Evolutionary conservation across 2,329 filamentous ascomycete genomes (phyloP).

Genomic region (Aspergillus viridinutans): DNA sequence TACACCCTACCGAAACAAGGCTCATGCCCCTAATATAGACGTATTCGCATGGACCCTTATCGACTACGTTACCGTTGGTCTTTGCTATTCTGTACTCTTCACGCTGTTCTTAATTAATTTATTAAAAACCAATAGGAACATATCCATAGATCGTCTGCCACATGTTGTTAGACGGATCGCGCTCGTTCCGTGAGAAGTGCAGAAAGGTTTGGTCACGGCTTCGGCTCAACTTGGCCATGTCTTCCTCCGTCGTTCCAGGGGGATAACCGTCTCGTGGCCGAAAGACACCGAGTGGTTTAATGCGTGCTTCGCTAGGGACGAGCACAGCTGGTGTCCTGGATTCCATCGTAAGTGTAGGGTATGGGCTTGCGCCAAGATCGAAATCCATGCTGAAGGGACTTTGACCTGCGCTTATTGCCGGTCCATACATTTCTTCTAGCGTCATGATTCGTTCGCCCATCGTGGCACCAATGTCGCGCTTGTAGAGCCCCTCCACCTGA

Average conservation of each 20-base stretch:
- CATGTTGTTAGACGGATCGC: constrained; percentile 7
- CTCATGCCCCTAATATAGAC: too few relatives aligned
- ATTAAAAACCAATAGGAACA: constrained; percentile 13
- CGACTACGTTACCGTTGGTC: too few relatives aligned
- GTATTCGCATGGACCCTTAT: too few relatives aligned
- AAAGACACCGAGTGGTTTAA: constrained; percentile 23
- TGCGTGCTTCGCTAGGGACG: constrained; percentile 19
- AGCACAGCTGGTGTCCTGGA: not conserved
- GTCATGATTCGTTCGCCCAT: constrained; percentile 23
- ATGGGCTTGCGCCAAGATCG: not conserved
- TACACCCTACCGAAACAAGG: too few relatives aligned
- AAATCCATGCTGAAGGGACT: not conserved
- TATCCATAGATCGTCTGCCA: constrained; percentile 22
- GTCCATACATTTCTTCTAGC: constrained; percentile 26
- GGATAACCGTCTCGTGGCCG: constrained; percentile 6
- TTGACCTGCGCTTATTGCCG: not conserved
- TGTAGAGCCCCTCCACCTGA: constrained; percentile 26
- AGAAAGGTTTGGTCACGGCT: constrained; percentile 18
- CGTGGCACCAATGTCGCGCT: constrained; percentile 1
- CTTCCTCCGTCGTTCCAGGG: constrained; percentile 4
- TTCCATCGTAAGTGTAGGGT: not conserved
- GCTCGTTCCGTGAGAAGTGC: constrained; percentile 19
- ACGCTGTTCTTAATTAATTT: too few relatives aligned
- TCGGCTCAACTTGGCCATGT: constrained; percentile 19
- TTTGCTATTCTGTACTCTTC: too few relatives aligned